Evolutionary conservation across 345 rosid genomes (phyloP), one percentile per base, ranked within the genome.

Genomic region (Pistacia integerrima): DNA sequence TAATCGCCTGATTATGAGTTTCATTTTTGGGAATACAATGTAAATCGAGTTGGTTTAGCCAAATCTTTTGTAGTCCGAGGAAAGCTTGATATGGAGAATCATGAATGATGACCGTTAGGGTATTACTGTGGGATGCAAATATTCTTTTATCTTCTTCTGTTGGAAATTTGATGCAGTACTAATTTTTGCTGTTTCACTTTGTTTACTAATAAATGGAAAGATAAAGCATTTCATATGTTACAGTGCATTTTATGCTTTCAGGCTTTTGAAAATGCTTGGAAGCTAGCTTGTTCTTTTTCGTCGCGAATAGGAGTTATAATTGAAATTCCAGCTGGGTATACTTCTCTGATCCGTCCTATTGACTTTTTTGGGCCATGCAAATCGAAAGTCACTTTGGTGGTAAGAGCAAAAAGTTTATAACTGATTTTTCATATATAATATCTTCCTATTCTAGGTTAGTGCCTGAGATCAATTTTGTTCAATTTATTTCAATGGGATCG

Each of bases 301-400:
- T 77, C 83, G 51, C 82, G 90, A 78, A 75, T 88, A 30, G 84
- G 80, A 71, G 80, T 93, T 65, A 68, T 84, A 71, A 82, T 93
- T 64, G 70, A 83, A 74, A 70, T 95, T 51, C 94, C 99, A 36
- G 80, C 77, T 67, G 84, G 88, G 16, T 84, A 76, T 71, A 85
- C 88, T 48, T 91, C 12, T 77, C 88, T 90, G 56, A 75, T 92
- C 73, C 87, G 73, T 49, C 94, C 96, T 56, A 79, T 95, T 78
- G 87, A 87, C 78, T 83, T 95, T 9, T 80, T 84, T 14, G 98
- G 98, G 70, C 96, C 88, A 71, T 95, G 99, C 84, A 85, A 82
- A 84, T 90, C 99, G 44, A 93, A 84, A 83, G 73, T 95, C 79
- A 92, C 92, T 60, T 62, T 95, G 11, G 81, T 75, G 84, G 97